phyloP scores from a whole-genome alignment of 2,329 filamentous ascomycete species.

The Pseudogymnoascus sp. region DNA sequence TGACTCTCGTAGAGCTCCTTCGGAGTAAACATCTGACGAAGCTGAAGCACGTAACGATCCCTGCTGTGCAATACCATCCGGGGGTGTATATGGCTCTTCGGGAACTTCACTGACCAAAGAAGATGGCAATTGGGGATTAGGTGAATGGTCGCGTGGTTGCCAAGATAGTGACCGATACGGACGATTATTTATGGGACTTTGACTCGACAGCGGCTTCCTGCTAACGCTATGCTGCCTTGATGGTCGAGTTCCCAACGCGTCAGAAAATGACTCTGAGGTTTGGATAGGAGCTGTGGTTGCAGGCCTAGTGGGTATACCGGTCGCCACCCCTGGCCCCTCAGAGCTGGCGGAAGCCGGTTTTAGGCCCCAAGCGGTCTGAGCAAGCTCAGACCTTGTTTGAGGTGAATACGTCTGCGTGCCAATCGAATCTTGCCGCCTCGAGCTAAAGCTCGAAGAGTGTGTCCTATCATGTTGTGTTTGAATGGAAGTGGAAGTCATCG shows the following conservation, averaged over 20 bases:
- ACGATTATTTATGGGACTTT: not conserved
- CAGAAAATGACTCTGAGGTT: not conserved
- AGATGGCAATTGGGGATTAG: not conserved
- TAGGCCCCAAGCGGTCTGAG: not conserved
- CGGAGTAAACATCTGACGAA: not conserved
- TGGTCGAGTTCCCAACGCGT: not conserved
- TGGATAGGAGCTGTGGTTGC: not conserved
- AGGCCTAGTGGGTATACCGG: not conserved
- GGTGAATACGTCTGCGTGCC: not conserved
- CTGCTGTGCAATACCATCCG: not conserved
- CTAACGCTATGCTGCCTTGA: not conserved
- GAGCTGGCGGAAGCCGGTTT: not conserved
- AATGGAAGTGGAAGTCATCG: not conserved
- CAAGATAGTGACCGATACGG: not conserved
- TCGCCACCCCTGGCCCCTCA: not conserved
- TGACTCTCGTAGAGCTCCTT: not conserved
- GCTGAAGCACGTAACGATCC: not conserved
- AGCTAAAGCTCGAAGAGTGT: not conserved
- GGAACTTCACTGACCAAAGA: not conserved
- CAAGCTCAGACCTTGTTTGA: not conserved
- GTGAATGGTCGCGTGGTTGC: not conserved
- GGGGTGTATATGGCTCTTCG: not conserved
- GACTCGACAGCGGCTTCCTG: not conserved
- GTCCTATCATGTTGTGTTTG: not conserved
- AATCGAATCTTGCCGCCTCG: not conserved